These are phyloP conservation scores for Colletotrichum somersetense DNA, from an alignment of 2,329 filamentous ascomycete genomes.

Conservation along the genomic window DNA sequence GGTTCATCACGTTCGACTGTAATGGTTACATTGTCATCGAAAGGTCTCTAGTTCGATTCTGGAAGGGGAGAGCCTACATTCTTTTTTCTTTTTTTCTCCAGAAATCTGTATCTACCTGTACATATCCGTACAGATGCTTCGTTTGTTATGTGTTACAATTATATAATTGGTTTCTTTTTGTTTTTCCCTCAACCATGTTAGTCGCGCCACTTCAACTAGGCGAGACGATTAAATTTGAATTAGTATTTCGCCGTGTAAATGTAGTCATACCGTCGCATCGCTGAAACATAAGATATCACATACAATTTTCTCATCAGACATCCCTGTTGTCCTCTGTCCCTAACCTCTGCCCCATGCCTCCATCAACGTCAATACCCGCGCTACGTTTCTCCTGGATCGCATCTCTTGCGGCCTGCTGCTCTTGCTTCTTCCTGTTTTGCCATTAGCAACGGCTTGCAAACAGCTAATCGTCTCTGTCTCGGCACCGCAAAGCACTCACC, in stretches of 20 bases:
- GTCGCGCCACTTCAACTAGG: neutral
- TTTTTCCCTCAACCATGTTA: too few species aligned
- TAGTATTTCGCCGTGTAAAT: too few species aligned
- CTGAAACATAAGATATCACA: too few species aligned
- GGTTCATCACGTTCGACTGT: conserved; percentile 30
- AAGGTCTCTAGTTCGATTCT: conserved; percentile 30
- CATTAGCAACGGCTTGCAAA: conserved; percentile 9
- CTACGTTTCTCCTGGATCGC: conserved; percentile 41
- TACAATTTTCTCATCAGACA: conserved; percentile 2
- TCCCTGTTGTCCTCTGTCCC: conserved; percentile 30
- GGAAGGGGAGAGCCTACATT: conserved; percentile 18
- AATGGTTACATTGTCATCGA: conserved; percentile 29
- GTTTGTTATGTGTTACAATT: conserved; percentile 34
- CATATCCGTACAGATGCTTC: conserved; percentile 31
- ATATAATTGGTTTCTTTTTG: neutral
- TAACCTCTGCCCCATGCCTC: conserved; percentile 27
- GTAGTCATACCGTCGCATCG: neutral
- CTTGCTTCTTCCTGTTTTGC: conserved; percentile 43
- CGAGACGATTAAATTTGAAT: neutral
- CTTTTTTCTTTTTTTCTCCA: neutral
- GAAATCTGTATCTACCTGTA: too few species aligned
- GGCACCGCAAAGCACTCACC: conserved; percentile 26
- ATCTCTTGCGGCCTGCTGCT: conserved; percentile 44
- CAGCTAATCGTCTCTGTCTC: too few species aligned
- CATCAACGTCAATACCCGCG: conserved; percentile 43